Evolutionary conservation across 2,329 filamentous ascomycete genomes (phyloP), one percentile per base, ranked within the genome.

Genomic region (Colletotrichum lini): DNA sequence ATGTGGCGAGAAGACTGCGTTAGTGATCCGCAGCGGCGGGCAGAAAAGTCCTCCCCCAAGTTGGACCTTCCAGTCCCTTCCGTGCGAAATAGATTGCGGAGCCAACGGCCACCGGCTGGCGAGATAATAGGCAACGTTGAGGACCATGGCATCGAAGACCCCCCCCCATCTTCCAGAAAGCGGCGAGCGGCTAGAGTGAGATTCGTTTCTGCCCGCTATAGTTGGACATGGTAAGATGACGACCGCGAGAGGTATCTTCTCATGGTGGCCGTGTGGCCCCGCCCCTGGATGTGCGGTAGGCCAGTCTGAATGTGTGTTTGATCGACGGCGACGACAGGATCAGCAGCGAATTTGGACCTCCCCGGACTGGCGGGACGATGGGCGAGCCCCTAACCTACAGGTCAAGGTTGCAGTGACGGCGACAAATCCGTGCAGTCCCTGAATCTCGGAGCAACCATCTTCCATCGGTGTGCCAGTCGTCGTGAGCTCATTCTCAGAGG

Each of bases 361-460:
- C 65, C 65, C 65, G 65, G 65, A 63, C 69, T 42, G 53, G 54
- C 53, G 69, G 65, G 65, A 53, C 40, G 52, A 47, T 42, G 50
- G 35, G 30, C 30, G 40, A 40, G 59, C 60, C 13, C 60, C 49
- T 49, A 9, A 35, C 2, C 30, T 50, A 23, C 21, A 9, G 13
- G 35, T n/a, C 2, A 38, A 56, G 18, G 53, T 15, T 21, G 65
- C 65, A 63, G 68, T 58, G 30, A 69, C 23, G 65, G 38, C 38
- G 45, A 53, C 7, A 23, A 59, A 35, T 40, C 52, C n/a, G 52
- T 47, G 69, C 35, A 54, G 53, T 69, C 65, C 69, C 69, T 72
- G 53, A 9, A 64, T 69, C 58, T 69, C 69, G 65, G 69, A 69
- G 45, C 69, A 54, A 64, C 65, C 69, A 64, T 72, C 58, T 72